Base-by-base conservation (phyloP, 2,329 filamentous ascomycete species). In the Ascochyta pisi region DNA sequence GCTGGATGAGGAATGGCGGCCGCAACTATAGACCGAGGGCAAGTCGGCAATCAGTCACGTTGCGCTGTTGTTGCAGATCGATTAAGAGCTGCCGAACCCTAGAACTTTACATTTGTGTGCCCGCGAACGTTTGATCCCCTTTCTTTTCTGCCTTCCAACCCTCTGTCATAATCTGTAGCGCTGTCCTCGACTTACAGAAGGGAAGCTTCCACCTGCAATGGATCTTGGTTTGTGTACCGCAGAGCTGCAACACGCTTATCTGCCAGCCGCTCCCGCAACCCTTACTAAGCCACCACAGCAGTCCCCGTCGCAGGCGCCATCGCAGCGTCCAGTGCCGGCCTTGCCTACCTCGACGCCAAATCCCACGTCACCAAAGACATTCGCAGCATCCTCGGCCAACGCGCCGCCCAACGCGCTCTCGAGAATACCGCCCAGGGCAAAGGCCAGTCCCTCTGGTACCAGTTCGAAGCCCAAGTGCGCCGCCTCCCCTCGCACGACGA, bases 341-440 rank as follows among this genome's bases (percentile, higher is more conserved):
- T 83, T 37, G 81, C 82, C 13, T 90, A 91, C 63, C 76, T 90
- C 40, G 84, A 92, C 67, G 90, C 86, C 50, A 91, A 89, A 77
- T 87, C 84, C 64, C 85, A 89, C 69, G 69, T 92, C 45, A 71
- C 76, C 38, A 85, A 89, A 66, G 90, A 93, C 70, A 60, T 89
- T 15, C 63, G 68, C 0, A 64, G 66, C 6, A 71, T 89, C n/a
- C 69, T 77, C 12, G 74, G 75, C 10, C 56, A 77, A n/a, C 78
- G 75, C 33, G 74, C 71, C 29, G 75, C 77, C 9, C 74, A 77
- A 47, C 80, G 81, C 47, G 73, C 78, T 3, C 81, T 82, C 50
- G 72, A 74, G 4, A 48, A 39, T 42, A 60, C 51, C 33, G 83
- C 84, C 78, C 22, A 76, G 79, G 77, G 82, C 39, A 83, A 84